Evolutionary conservation across 805 yeast genomes (phyloP).

Genomic region (Pichia membranifaciens): DNA sequence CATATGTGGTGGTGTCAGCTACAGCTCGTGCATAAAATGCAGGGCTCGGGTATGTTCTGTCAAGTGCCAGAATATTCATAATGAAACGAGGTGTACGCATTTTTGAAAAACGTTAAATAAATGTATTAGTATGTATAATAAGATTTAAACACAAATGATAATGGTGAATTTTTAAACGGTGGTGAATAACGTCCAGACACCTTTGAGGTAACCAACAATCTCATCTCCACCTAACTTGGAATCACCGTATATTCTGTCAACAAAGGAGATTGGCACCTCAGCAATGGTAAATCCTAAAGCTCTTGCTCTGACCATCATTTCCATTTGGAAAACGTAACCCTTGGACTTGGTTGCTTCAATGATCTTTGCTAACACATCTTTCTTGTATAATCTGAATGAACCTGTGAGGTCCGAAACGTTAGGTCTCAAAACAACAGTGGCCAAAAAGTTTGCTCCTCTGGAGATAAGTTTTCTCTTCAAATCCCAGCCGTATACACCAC

Average conservation of each 20-base stretch:
- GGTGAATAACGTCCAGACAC: slow-evolving; percentile 66
- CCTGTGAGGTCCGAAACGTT: slow-evolving; percentile 72
- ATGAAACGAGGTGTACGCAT: slow-evolving; percentile 38
- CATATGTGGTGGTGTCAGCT: slow-evolving; percentile 41
- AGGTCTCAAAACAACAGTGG: slow-evolving; percentile 66
- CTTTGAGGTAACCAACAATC: slow-evolving; percentile 69
- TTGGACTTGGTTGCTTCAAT: slow-evolving; percentile 64
- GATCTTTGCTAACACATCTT: slow-evolving; percentile 58
- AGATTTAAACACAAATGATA: background rate
- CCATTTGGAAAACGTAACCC: slow-evolving; percentile 85
- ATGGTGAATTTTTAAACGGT: slow-evolving; percentile 36
- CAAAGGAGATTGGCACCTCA: slow-evolving; percentile 74
- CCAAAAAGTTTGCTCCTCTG: slow-evolving; percentile 75
- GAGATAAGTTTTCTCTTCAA: slow-evolving; percentile 71
- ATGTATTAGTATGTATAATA: background rate
- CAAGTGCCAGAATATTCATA: slow-evolving; percentile 35
- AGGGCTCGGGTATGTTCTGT: slow-evolving; percentile 37
- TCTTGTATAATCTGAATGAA: slow-evolving; percentile 68
- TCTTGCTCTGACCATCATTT: slow-evolving; percentile 80
- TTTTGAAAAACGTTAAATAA: slow-evolving; percentile 18
- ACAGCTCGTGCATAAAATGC: slow-evolving; percentile 37
- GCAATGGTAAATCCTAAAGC: slow-evolving; percentile 67
- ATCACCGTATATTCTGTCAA: slow-evolving; percentile 75
- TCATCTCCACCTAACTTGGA: slow-evolving; percentile 77
- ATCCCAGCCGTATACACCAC: slow-evolving; percentile 84